These are phyloP conservation scores for Cyclocybe aegerita DNA, from an alignment of 768 basidiomycete genomes.

Conservation along the genomic window DNA sequence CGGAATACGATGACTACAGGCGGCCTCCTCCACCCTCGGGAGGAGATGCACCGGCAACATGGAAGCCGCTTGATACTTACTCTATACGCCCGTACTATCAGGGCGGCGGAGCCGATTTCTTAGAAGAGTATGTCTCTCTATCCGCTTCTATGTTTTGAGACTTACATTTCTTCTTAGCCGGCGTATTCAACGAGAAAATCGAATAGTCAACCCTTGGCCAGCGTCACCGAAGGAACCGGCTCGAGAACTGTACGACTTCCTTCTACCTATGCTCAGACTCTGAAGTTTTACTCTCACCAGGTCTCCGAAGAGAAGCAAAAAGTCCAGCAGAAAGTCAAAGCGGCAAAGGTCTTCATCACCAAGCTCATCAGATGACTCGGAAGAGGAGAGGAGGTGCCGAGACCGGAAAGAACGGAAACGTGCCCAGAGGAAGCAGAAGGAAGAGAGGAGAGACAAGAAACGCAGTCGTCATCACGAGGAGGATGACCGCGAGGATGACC, in stretches of 20 bases:
- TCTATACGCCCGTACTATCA: constrained; percentile 37
- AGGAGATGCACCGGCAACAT: constrained; percentile 34
- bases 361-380: constrained; percentile 46
- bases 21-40: constrained; percentile 36
- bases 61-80: constrained; percentile 59
- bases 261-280: neutral
- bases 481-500: constrained; percentile 32
- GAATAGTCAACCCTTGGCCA: constrained; percentile 73
- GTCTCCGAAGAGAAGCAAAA: constrained; percentile 50
- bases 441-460: constrained; percentile 38
- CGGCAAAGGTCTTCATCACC: constrained; percentile 54
- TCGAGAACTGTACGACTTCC: constrained; percentile 49
- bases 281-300: constrained; percentile 31
- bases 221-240: constrained; percentile 71
- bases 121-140: constrained; percentile 61
- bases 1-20: constrained; percentile 60
- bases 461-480: constrained; percentile 31
- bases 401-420: constrained; percentile 64
- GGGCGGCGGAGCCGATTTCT: constrained; percentile 46
- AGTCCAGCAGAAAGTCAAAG: constrained; percentile 58
- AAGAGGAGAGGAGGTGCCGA: constrained; percentile 59
- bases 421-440: constrained; percentile 43
- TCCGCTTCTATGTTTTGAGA: neutral
- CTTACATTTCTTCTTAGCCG: constrained; percentile 48
- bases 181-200: constrained; percentile 60